phyloP scores from a whole-genome alignment of 2,329 filamentous ascomycete species.

The Fusarium illudens region DNA sequence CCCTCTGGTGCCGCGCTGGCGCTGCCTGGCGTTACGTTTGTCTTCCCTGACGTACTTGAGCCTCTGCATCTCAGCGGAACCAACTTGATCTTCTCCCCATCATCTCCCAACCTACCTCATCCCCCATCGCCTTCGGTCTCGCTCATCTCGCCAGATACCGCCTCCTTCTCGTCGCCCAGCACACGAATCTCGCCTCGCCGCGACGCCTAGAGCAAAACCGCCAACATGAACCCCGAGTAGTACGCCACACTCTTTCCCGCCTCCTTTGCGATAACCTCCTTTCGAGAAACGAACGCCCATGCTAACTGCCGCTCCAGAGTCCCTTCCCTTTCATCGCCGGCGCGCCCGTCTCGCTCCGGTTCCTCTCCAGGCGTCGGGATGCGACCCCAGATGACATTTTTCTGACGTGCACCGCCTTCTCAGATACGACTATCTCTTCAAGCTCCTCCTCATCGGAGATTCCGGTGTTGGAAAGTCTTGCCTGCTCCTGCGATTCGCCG shows the following conservation, averaged over 20 bases:
- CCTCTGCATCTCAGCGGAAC: conserved; percentile 39
- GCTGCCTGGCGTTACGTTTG: conserved; percentile 44
- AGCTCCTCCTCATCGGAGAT: conserved; percentile 99
- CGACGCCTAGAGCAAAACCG: conserved; percentile 39
- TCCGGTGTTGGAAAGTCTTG: conserved; percentile 99
- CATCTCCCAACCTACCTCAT: conserved; percentile 38
- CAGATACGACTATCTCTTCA: conserved; percentile 99
- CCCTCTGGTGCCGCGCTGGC: conserved; percentile 35
- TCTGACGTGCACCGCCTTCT: conserved; percentile 37
- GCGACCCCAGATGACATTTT: conserved; percentile 21
- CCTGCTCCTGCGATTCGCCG: conserved; percentile 95
- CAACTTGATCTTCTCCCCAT: conserved; percentile 41
- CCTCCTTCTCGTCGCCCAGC: conserved; percentile 2
- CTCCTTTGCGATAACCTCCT: conserved; percentile 46
- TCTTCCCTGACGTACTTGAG: conserved; percentile 49
- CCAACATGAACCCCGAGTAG: conserved; percentile 92
- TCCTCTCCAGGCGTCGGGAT: conserved; percentile 3
- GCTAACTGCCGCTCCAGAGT: conserved; percentile 44
- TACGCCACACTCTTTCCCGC: conserved; percentile 60
- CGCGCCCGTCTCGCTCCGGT: conserved; percentile 1
- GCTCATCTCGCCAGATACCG: conserved; percentile 6
- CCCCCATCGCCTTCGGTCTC: conserved; percentile 29
- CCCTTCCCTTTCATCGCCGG: conserved; percentile 13
- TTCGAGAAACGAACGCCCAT: conserved; percentile 29
- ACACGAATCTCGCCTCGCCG: conserved; percentile 13